Evolutionary conservation across 2,329 filamentous ascomycete species (phyloP), one percentile per base, ranked within the genome.

Genomic region (Aureobasidium sp.): DNA sequence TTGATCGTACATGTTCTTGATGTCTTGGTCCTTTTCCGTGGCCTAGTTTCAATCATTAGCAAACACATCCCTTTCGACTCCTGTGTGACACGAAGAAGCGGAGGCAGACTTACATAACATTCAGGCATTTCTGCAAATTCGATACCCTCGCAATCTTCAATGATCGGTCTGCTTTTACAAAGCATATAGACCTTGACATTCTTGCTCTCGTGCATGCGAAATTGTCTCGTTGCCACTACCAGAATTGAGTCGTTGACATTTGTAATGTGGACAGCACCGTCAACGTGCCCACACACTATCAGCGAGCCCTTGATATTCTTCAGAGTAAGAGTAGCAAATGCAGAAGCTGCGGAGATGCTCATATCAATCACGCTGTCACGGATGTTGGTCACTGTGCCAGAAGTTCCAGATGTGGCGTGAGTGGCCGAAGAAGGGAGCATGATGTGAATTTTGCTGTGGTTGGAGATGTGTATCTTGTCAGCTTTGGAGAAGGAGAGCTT

Each of bases 141-240:
- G 71, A 99, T 83, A 14, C 80, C 81, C 29, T 76, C 81, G 72
- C 93, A 97, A 66, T 94, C 88, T 74, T 99, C 94, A 65, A 99
- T 96, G 67, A 99, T 97, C 0, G 94, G 94, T 64, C 91, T 85
- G 68, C 90, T 94, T 1, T 81, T 79, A 70, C 89, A 92, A 66
- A 87, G 83, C 62, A 99, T 78, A 72, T 97, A 97, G 11, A 99
- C 81, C 66, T 90, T 85, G 39, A 95, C 88, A 63, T 91, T 83
- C 48, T 78, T 80, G 70, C 90, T 95, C 66, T 93, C 88, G 72
- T 99, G 94, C 78, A 99, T 93, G 27, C 94, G 84, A 68, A 96
- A 91, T 74, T 99, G 94, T n/a, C 88, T 82, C 58, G 90, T 89
- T 7, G 84, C 81, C 2, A 96, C 85, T 0, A 97, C 85, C 16